A percentile compares a stretch with the other conserved stretches of the same genome.
Evolutionary conservation across 73 alveolate species (phyloP).

Genomic region (Symbiodinium pilosum): DNA sequence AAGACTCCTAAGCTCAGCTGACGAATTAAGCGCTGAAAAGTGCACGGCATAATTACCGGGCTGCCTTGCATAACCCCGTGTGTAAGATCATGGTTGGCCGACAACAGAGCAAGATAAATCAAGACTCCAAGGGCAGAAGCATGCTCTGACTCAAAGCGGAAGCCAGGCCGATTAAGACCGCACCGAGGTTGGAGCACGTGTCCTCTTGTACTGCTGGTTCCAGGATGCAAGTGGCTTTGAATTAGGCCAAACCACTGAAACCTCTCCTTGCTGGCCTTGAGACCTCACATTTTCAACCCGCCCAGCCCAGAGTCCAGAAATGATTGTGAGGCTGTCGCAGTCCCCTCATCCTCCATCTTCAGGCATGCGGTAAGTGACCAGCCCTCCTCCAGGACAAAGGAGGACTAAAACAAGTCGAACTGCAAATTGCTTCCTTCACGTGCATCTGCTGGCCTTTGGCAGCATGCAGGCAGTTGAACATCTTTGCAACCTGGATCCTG

Average conservation of each 20-base stretch:
- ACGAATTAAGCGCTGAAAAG: background rate
- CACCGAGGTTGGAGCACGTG: conserved; percentile 56
- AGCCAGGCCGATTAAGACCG: conserved; percentile 68
- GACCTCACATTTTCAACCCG: no score
- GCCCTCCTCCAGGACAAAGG: background rate
- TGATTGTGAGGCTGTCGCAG: conserved; percentile 27
- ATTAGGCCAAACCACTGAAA: no score
- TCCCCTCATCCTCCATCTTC: conserved; percentile 30
- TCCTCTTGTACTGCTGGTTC: no score
- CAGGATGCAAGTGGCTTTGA: no score
- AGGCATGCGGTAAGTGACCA: conserved; percentile 1
- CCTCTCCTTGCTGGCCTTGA: no score
- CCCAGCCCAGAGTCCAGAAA: conserved; percentile 53
- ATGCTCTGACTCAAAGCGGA: conserved; percentile 65
- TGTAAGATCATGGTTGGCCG: background rate
- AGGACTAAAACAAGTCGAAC: background rate
- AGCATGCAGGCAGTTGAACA: conserved; percentile 21
- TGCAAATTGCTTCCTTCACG: background rate
- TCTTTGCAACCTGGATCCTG: conserved; percentile 50
- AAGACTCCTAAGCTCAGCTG: conserved; percentile 52
- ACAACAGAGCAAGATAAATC: background rate
- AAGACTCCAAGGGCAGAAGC: conserved; percentile 30
- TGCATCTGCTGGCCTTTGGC: background rate
- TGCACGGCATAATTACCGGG: no score
- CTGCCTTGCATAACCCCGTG: no score